Percentiles rank a stretch among this genome's conserved stretches.
phyloP scores from a whole-genome alignment of 2,329 filamentous ascomycete genomes.

The Aspergillus amoenus region DNA sequence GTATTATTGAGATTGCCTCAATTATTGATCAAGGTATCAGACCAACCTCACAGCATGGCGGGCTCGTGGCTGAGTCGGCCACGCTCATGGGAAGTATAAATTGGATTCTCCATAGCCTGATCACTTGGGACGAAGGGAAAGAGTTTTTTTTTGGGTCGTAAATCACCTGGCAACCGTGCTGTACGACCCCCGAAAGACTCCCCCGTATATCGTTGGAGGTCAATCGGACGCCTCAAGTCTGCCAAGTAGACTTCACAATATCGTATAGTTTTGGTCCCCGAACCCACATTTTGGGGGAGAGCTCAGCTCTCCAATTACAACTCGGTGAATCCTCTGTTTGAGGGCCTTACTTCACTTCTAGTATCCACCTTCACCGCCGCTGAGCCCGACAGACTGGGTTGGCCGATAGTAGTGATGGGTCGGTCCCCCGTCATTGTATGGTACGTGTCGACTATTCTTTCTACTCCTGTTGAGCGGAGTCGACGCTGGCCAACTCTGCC shows the following conservation, averaged over 20 bases:
- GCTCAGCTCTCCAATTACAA: not conserved
- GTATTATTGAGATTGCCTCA: no score
- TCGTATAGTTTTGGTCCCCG: no score
- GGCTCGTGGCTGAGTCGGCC: not conserved
- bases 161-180: not conserved
- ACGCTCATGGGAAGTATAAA: not conserved
- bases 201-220: no score
- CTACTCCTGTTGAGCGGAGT: not conserved
- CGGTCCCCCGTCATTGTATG: not conserved
- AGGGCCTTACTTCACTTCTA: not conserved
- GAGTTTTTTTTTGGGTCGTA: not conserved
- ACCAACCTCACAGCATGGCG: not conserved
- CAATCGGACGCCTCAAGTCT: no score
- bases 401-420: not conserved
- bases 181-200: not conserved
- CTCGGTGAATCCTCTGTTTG: no score
- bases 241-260: no score
- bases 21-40: no score
- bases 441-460: not conserved
- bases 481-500: not conserved
- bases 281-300: no score
- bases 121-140: no score
- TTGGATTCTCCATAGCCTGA: no score
- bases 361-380: not conserved
- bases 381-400: slow-evolving; percentile 10